Evolutionary conservation across 768 basidiomycete genomes (phyloP), one percentile per base, ranked within the genome.

Genomic region (Neoboletus magnificus): DNA sequence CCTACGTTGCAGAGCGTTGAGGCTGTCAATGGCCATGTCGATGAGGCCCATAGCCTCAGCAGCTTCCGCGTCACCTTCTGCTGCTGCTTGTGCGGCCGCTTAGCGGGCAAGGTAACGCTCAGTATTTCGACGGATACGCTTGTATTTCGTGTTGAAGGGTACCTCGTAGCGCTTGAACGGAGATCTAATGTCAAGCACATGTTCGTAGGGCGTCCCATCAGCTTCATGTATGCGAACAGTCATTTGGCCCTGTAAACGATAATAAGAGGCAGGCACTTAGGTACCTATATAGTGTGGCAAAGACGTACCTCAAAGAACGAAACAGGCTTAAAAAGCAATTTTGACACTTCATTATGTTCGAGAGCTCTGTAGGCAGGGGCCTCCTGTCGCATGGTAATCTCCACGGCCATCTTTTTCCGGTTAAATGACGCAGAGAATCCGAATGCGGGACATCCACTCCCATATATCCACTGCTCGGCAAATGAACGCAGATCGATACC

Each of bases 381-480:
- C 46, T 89, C 86, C 71, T 98, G 96, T 56, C 86, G 80, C 84
- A 98, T 93, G 4, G 87, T 89, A 60, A 99, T 89, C 71, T 98
- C 97, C 36, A 99, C 93, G 2, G 93, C 89, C 89, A 98, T 97
- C 74, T 94, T 93, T 80, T 98, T 98, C 66, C 94, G 80, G 70
- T 98, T 96, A 74, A 98, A 98, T 35, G 85, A 86, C 1, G 96
- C 93, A 13, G 85, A 84, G 69, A 99, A 90, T 0, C 82, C 83
- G 68, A 99, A 94, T 3, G 86, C 81, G 1, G 97, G 97, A 69
- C 94, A 97, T 22, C 97, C 97, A 69, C 91, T 93, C 15, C 95
- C 95, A 66, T 94, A 97, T 58, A 99, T 93, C 97, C 97, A 99
- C 70, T 98, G 96, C 66, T 98, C 94, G n/a, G 93, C 91, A 67